Conservation (phyloP, 2,329 filamentous ascomycete species). For the Xylaria sp. region DNA sequence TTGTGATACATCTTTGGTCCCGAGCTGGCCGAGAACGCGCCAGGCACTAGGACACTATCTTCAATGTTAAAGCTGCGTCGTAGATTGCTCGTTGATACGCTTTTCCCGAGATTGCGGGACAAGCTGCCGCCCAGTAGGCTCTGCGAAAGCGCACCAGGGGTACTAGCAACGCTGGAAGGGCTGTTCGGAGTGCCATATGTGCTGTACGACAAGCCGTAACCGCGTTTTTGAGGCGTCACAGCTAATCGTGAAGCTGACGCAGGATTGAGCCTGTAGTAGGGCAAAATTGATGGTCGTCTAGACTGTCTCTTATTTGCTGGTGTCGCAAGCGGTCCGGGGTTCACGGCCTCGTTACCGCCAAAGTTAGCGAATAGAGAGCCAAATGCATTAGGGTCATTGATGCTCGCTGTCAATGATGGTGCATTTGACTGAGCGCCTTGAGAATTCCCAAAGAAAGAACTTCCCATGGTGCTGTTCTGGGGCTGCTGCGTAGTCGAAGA, state of each 20-base stretch:
- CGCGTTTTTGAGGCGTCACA: slow-evolving; percentile 82
- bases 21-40: slow-evolving; percentile 77
- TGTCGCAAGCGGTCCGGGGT: slow-evolving; percentile 89
- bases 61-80: slow-evolving; percentile 81
- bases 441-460: slow-evolving; percentile 65
- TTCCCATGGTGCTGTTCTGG: slow-evolving; percentile 51
- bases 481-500: slow-evolving; percentile 55
- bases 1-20: slow-evolving; percentile 69
- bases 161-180: slow-evolving; percentile 69
- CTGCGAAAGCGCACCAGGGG: slow-evolving; percentile 69
- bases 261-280: slow-evolving; percentile 86
- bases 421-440: slow-evolving; percentile 57
- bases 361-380: slow-evolving; percentile 86
- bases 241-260: slow-evolving; percentile 74
- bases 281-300: slow-evolving; percentile 79
- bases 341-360: slow-evolving; percentile 63
- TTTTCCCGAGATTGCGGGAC: slow-evolving; percentile 79
- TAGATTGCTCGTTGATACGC: slow-evolving; percentile 84
- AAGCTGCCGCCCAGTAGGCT: slow-evolving; percentile 73
- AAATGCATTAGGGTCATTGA: slow-evolving; percentile 85
- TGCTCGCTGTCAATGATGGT: slow-evolving; percentile 75
- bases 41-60: slow-evolving; percentile 84
- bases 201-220: slow-evolving; percentile 92
- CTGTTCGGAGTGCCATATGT: slow-evolving; percentile 84
- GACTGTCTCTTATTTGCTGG: slow-evolving; percentile 78